Evolutionary conservation across 2,329 filamentous ascomycete genomes (phyloP).

Genomic region (Apiospora koreana): DNA sequence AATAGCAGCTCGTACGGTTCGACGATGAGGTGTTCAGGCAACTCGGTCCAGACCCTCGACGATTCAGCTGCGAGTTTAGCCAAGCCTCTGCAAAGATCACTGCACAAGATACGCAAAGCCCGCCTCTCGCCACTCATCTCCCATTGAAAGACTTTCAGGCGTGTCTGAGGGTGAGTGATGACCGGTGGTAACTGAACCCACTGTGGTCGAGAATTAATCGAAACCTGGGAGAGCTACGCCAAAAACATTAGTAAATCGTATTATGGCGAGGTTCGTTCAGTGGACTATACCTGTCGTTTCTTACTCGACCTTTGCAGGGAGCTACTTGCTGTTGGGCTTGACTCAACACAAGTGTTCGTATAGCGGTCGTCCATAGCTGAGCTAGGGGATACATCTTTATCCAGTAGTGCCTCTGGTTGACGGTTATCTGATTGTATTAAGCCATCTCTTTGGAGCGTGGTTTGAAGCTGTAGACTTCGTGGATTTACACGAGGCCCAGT

Average conservation of each 20-base stretch:
- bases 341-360: background rate
- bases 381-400: no score
- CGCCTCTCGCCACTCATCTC: background rate
- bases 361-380: background rate
- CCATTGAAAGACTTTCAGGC: background rate
- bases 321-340: background rate
- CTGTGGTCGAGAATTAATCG: no score
- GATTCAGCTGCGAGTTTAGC: background rate
- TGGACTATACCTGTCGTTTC: background rate
- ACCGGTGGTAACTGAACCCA: background rate
- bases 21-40: background rate
- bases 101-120: background rate
- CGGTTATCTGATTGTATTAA: background rate
- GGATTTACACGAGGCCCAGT: background rate
- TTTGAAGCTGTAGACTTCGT: background rate
- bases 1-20: conserved; percentile 11
- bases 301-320: background rate
- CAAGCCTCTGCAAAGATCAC: background rate
- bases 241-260: background rate
- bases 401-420: background rate
- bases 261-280: background rate
- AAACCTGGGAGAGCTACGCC: background rate
- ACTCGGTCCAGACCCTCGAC: background rate
- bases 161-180: background rate
- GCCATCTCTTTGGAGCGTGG: background rate